Base-by-base conservation (phyloP, 768 basidiomycete species). In the Naematelia encephala region DNA sequence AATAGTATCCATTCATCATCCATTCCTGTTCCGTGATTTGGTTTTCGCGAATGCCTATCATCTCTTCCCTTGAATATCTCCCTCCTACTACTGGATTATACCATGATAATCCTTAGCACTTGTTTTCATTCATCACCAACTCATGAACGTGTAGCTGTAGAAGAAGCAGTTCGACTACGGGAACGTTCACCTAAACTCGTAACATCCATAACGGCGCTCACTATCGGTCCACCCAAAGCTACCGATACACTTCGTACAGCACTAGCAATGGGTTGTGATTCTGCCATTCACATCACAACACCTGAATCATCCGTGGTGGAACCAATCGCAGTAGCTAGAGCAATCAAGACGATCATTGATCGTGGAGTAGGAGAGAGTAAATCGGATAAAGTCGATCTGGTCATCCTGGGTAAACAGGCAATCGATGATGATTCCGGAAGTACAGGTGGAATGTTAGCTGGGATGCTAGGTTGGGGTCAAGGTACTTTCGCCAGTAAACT, bases 391-490 rank as follows among this genome's bases (percentile, higher is more conserved):
- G 82, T 89, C 8, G 94, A 98, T 69, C 66, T 98, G 56, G 88
- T 99, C 39, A 92, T 99, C 55, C 82, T 97, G 79, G 96, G 96
- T 2, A 99, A 99, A 79, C 96, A 99, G 78, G 87, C 94, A 13
- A 99, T 99, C 67, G 96, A 99, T 79, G 93, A 94, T 68, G 96
- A 99, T 75, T 82, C 90, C 4, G 89, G 90, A 3, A 87, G 92
- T 80, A 97, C 94, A 12, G 94, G 94, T 0, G 93, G 96, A 77
- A 97, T 98, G 90, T 82, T 98, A 25, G 93, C 93, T 16, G 94
- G 91, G 1, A 80, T 98, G 70, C 78, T 97, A 69, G 86, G 85
- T 16, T 96, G 92, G 89, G 84, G 87, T 10, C 94, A 98, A 79
- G 96, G 90, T 43, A 93, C 91, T 63, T 98, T 90, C 76, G 96